phyloP scores from a whole-genome alignment of 78 protist genomes.

The Mastigamoeba balamuthi region DNA sequence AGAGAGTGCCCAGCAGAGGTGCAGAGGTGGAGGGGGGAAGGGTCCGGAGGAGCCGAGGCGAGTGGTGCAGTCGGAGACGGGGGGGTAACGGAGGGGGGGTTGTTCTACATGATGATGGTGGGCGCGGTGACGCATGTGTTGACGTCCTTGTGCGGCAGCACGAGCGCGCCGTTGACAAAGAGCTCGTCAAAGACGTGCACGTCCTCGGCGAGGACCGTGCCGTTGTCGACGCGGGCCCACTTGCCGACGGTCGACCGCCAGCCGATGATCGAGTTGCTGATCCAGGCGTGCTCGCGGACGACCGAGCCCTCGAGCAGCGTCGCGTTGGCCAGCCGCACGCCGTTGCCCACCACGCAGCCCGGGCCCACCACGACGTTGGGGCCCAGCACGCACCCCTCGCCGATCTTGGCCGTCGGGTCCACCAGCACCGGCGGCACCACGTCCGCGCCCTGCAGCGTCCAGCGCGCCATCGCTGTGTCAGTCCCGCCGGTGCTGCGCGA shows the following conservation, averaged over 20 bases:
- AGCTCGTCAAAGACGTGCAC: slow-evolving; percentile 77
- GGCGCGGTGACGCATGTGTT: no score
- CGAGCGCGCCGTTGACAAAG: slow-evolving; percentile 67
- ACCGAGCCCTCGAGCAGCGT: slow-evolving; percentile 50
- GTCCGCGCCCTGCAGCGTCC: slow-evolving; percentile 13
- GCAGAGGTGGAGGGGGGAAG: no score
- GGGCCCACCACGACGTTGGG: slow-evolving; percentile 79
- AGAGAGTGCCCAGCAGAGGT: no score
- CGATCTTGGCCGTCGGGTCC: slow-evolving; percentile 69
- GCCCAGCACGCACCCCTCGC: slow-evolving; percentile 71
- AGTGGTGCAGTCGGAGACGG: no score
- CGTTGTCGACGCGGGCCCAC: slow-evolving; percentile 76
- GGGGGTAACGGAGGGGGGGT: no score
- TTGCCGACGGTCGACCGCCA: slow-evolving; percentile 74
- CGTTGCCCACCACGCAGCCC: slow-evolving; percentile 66
- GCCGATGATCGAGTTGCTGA: slow-evolving; percentile 75
- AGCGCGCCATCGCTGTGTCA: not conserved
- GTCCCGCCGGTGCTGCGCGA: slow-evolving; percentile 22
- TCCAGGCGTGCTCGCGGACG: slow-evolving; percentile 35
- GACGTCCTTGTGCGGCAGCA: slow-evolving; percentile 83
- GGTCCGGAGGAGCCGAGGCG: no score
- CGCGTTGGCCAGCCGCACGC: slow-evolving; percentile 37
- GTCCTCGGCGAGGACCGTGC: slow-evolving; percentile 82
- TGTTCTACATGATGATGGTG: no score
- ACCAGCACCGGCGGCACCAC: slow-evolving; percentile 39